These are phyloP conservation scores for Cystofilobasidium ferigula DNA, from an alignment of 768 basidiomycete genomes.

Conservation along the genomic window DNA sequence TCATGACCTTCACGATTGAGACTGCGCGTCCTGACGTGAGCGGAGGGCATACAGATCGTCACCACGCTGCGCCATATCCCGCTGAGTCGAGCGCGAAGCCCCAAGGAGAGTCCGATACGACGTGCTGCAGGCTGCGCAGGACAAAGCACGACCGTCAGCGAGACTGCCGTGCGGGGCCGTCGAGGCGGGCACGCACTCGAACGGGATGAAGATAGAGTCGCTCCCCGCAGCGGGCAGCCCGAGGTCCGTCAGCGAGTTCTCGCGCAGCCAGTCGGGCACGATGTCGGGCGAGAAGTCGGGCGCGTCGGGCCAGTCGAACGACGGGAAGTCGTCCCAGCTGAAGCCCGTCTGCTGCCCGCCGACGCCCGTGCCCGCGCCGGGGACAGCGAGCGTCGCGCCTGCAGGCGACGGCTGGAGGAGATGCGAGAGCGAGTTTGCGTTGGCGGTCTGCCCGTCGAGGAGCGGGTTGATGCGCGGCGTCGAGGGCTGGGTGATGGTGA, in stretches of 20 bases:
- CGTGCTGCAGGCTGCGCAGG: background rate
- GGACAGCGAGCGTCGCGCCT: too few relatives aligned
- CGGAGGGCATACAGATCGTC: too few relatives aligned
- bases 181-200: slow-evolving; percentile 5
- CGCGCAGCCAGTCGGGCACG: slow-evolving; percentile 11
- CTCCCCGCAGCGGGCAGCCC: slow-evolving; percentile 84
- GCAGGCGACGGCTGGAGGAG: background rate
- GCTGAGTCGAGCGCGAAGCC: background rate
- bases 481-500: slow-evolving; percentile 48
- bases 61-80: too few relatives aligned
- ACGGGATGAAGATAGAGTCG: slow-evolving; percentile 68
- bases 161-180: background rate
- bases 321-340: slow-evolving; percentile 52
- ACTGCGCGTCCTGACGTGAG: too few relatives aligned
- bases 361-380: background rate
- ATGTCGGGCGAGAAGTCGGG: background rate
- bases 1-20: too few relatives aligned
- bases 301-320: slow-evolving; percentile 67
- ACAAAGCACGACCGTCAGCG: background rate
- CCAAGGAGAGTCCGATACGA: background rate
- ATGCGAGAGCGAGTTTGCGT: background rate
- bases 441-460: background rate
- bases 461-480: slow-evolving; percentile 26
- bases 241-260: slow-evolving; percentile 72
- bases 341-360: background rate